Evolutionary conservation across 768 basidiomycete species (phyloP).

Genomic region (Pisolithus albus): DNA sequence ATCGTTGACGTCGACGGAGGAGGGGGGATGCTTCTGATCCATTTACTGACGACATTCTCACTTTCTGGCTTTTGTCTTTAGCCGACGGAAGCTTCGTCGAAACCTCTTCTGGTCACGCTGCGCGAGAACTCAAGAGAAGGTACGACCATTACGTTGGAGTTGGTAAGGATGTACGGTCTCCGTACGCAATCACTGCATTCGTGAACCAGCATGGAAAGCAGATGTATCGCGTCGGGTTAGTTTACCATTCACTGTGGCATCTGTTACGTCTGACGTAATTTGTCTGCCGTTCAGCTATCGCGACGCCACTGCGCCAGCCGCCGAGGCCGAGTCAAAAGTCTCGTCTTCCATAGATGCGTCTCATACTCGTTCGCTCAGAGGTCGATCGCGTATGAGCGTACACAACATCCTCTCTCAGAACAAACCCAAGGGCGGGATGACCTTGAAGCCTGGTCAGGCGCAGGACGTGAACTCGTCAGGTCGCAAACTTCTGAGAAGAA

Average conservation of each 20-base stretch:
- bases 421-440: slow-evolving; percentile 39
- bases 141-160: slow-evolving; percentile 69
- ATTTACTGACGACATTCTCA: not conserved
- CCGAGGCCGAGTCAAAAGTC: slow-evolving; percentile 41
- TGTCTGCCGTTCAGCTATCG: slow-evolving; percentile 38
- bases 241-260: slow-evolving; percentile 10
- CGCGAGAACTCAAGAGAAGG: slow-evolving; percentile 67
- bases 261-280: not conserved
- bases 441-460: slow-evolving; percentile 19
- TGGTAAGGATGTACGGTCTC: slow-evolving; percentile 59
- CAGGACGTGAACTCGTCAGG: slow-evolving; percentile 28
- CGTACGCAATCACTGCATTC: slow-evolving; percentile 77
- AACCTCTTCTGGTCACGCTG: slow-evolving; percentile 69
- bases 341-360: slow-evolving; percentile 32
- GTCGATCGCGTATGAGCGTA: slow-evolving; percentile 64
- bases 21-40: not conserved
- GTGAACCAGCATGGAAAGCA: slow-evolving; percentile 74
- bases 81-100: slow-evolving; percentile 77
- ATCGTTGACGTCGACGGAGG: too few species aligned
- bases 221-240: slow-evolving; percentile 74
- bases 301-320: slow-evolving; percentile 54
- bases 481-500: slow-evolving; percentile 58
- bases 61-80: slow-evolving; percentile 19
- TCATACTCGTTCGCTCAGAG: slow-evolving; percentile 33
- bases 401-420: slow-evolving; percentile 46